Percentiles rank a stretch among this genome's conserved stretches.
Conservation (phyloP, 2,329 filamentous ascomycete genomes). For the Coniochaeta sp. region DNA sequence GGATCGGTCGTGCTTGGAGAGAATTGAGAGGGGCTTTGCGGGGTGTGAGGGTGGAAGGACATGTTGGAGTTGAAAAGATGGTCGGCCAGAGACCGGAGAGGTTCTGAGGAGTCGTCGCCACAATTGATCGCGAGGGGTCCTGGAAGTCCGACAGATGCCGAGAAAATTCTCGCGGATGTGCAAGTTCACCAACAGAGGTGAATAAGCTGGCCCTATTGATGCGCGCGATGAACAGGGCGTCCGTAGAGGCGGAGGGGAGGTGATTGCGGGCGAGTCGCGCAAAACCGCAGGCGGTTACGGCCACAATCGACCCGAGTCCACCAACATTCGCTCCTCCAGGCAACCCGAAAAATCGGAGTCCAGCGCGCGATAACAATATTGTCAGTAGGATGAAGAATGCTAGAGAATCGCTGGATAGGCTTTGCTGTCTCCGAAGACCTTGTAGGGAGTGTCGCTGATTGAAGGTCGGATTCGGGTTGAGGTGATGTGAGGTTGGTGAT, state of each 20-base stretch:
- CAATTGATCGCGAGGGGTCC: neutral
- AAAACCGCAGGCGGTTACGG: slow-evolving; percentile 28
- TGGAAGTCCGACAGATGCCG: neutral
- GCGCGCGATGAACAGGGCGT: slow-evolving; percentile 10
- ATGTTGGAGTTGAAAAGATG: slow-evolving; percentile 32
- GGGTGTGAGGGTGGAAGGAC: slow-evolving; percentile 61
- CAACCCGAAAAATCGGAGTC: neutral
- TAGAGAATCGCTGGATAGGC: neutral
- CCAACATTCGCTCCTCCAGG: slow-evolving; percentile 22
- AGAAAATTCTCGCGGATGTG: neutral
- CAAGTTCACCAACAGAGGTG: neutral
- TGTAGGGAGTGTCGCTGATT: neutral
- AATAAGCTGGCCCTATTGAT: slow-evolving; percentile 7
- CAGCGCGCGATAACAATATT: neutral
- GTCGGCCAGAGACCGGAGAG: slow-evolving; percentile 8
- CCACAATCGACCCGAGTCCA: slow-evolving; percentile 21
- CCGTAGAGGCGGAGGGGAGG: slow-evolving; percentile 12
- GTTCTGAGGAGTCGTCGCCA: neutral
- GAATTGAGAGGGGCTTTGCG: slow-evolving; percentile 58
- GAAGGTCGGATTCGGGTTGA: neutral
- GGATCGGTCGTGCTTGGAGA: slow-evolving; percentile 48
- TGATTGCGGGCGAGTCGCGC: slow-evolving; percentile 27
- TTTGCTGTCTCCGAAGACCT: neutral
- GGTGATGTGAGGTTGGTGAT: slow-evolving; percentile 1
- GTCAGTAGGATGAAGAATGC: neutral